Base-by-base conservation (phyloP, 495 filamentous ascomycete species). In the Evansstolkia leycettana region DNA sequence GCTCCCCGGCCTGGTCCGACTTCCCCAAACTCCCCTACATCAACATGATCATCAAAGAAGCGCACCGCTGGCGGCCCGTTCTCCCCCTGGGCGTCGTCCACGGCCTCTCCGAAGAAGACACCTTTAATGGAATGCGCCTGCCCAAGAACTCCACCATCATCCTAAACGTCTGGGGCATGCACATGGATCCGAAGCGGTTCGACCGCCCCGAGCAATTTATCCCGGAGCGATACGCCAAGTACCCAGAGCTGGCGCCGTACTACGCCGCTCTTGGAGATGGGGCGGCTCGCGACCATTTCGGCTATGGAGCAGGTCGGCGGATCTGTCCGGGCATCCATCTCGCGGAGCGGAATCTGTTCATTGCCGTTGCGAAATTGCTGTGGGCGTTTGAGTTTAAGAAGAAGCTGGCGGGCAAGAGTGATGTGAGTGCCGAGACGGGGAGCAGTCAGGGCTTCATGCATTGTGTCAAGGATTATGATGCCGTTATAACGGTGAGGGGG, bases 351-450 rank as follows among this genome's bases (percentile, higher is more conserved):
- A 66, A 71, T 34, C 46, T 80, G 3, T 70, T 73, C 45, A 57
- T 75, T 0, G 55, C 60, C 28, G 67, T 78, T 50, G 71, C 71
- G 26, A 65, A 69, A 7, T 48, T 79, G 40, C 58, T 69, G 4
- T 80, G 76, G 76, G 65, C 69, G 0, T 72, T 74, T 40, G 41
- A 70, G 42, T 57, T 78, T 9, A 9, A 23, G 20, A 4, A 4
- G 20, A 9, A 9, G 4, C 20, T 23, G 5, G 20, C 4, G 4
- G 20, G 9, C 20, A 4, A 23, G 20, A 9, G 20, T 4, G 9
- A 23, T 23, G 20, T 23, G 4, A 23, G 4, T 23, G 20, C 20
- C 20, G 5, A 23, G 20, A 23, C 20, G 20, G 20, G 20, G 9
- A 5, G 9, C 9, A 23, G 5, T 4, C 5, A 23, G 20, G 20